Conservation (phyloP, 768 basidiomycete species). For the Boletellus ananas region DNA sequence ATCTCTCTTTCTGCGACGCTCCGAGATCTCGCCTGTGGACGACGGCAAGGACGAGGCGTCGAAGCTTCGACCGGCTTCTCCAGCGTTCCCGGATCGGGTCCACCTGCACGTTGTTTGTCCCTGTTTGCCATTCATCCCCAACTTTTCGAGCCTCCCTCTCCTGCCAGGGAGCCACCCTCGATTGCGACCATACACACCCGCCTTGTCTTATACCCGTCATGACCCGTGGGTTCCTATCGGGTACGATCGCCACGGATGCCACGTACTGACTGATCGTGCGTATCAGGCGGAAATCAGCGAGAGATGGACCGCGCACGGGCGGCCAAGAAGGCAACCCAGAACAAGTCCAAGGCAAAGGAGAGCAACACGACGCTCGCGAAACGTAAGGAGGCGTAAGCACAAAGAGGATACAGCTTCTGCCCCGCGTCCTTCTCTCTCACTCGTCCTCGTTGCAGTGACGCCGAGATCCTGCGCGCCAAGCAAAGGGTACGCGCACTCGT, state of each 20-base stretch:
- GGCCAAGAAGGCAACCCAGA: conserved; percentile 61
- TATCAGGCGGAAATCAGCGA: conserved; percentile 76
- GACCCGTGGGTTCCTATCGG: conserved; percentile 47
- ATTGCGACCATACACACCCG: conserved; percentile 3
- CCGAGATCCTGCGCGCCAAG: conserved; percentile 69
- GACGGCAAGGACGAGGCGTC: not conserved
- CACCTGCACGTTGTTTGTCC: conserved; percentile 18
- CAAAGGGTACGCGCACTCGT: conserved; percentile 56
- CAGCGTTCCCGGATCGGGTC: conserved; percentile 1
- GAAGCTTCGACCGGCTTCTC: conserved; percentile 4
- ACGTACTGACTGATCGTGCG: not conserved
- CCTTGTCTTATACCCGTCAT: conserved; percentile 27
- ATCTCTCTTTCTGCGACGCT: too few species aligned
- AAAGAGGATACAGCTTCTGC: conserved; percentile 6
- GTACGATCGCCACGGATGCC: not conserved
- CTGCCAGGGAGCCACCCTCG: conserved; percentile 7
- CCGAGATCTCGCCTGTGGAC: conserved; percentile 15
- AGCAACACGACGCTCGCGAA: conserved; percentile 58
- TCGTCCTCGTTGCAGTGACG: conserved; percentile 51
- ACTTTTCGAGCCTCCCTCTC: not conserved
- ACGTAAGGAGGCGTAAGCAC: conserved; percentile 72
- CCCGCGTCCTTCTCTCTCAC: conserved; percentile 24
- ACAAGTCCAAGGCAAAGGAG: conserved; percentile 66
- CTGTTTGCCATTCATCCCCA: conserved; percentile 17
- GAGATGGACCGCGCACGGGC: conserved; percentile 71